Base-by-base conservation (phyloP, 2,329 filamentous ascomycete genomes). In the Fusarium pseudoanthophilum region DNA sequence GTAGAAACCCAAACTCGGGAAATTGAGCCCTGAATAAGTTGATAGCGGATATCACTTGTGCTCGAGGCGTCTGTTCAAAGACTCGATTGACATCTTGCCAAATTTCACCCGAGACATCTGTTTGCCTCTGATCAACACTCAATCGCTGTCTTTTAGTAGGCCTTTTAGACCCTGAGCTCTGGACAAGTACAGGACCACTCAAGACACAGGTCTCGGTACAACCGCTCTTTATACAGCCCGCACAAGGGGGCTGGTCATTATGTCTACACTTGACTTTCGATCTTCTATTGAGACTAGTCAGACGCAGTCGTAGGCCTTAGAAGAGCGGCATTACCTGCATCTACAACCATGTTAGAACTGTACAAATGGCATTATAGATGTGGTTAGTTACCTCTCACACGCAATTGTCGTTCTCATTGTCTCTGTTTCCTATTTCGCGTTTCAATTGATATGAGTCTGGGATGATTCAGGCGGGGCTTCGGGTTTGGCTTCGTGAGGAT, bases 211-310 rank as follows among this genome's bases (percentile, higher is more conserved):
- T 70, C 7, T 60, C 55, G 6, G 62, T 64, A 5, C 61, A 63
- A 0, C 64, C 70, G 7, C 73, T 74, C 24, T 78, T 78, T n/a
- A 52, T 30, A 24, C 76, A 78, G 11, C 73, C 73, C n/a, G 51
- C 57, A 37, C 76, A 78, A 20, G 76, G 76, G 11, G 76, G 51
- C n/a, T 74, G 64, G 10, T 73, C 75, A 20, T 74, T 48, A 40
- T 78, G 76, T 28, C 48, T 77, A 16, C 76, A 78, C 20, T 78
- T 78, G 58, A 78, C 72, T 48, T 78, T 78, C 7, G 76, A 77
- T 58, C 51, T 68, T 42, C 76, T 78, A 39, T 37, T 28, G n/a
- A 39, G 26, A 24, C 26, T 56, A 26, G 26, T 64, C 37, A 64
- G 55, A 37, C 16, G 24, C 8, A 7, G 30, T 45, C 21, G 13